A percentile compares a stretch with the other conserved stretches of the same genome.
Conservation (phyloP, 2,329 filamentous ascomycete species). For the Endothia cerciana region DNA sequence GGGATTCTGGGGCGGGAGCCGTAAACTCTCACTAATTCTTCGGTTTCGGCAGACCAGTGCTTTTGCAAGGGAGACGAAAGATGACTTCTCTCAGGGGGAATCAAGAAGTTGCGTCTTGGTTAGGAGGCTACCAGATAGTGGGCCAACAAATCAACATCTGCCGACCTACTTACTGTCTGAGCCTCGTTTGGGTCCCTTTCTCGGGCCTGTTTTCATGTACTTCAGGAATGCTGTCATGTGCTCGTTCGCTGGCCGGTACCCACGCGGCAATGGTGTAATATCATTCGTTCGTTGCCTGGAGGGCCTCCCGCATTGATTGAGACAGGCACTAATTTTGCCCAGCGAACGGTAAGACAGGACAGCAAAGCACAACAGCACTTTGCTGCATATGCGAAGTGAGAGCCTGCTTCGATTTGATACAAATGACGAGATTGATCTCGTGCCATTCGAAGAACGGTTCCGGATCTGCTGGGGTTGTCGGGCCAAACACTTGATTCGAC, state of each 20-base stretch:
- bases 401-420: neutral
- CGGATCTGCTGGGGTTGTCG: neutral
- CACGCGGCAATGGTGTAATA: neutral
- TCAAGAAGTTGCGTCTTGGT: neutral
- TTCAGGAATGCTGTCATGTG: neutral
- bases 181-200: neutral
- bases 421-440: neutral
- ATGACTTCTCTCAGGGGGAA: neutral
- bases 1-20: neutral
- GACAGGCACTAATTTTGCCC: conserved; percentile 30
- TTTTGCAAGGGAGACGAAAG: neutral
- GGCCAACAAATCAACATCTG: neutral
- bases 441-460: conserved; percentile 1
- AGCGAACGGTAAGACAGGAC: neutral
- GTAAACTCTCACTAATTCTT: neutral
- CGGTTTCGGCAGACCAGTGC: neutral
- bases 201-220: neutral
- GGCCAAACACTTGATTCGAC: neutral
- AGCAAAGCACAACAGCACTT: neutral
- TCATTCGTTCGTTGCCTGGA: conserved; percentile 12
- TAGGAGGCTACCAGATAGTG: neutral
- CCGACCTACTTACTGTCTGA: neutral
- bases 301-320: conserved; percentile 28
- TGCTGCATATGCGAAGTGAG: neutral
- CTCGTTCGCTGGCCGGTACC: neutral